A percentile compares a stretch with the other conserved stretches of the same genome.
Evolutionary conservation across 2,329 filamentous ascomycete species (phyloP).

Genomic region (Cladophialophora carrionii): DNA sequence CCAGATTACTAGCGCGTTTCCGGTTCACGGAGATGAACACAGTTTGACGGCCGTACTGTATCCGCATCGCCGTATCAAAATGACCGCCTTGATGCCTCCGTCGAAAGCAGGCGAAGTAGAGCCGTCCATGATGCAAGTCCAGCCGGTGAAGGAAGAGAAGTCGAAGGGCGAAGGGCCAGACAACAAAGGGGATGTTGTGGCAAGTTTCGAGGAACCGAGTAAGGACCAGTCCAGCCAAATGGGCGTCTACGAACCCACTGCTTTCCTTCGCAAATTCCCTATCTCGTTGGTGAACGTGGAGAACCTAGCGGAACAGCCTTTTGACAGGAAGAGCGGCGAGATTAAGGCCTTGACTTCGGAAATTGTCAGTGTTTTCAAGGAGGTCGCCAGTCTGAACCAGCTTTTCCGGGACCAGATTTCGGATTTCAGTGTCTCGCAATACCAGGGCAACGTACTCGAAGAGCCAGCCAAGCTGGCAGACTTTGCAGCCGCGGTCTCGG

Average conservation of each 20-base stretch:
- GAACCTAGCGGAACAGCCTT: conserved; percentile 84
- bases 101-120: conserved; percentile 42
- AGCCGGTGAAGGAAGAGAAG: conserved; percentile 55
- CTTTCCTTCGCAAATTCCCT: conserved; percentile 86
- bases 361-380: conserved; percentile 98
- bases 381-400: conserved; percentile 89
- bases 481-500: conserved; percentile 95
- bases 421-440: conserved; percentile 94
- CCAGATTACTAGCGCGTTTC: conserved; percentile 95
- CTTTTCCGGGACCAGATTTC: conserved; percentile 97
- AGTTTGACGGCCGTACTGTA: conserved; percentile 92
- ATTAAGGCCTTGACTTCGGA: conserved; percentile 93
- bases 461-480: conserved; percentile 95
- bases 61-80: conserved; percentile 89
- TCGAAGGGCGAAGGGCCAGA: conserved; percentile 61
- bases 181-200: conserved; percentile 90
- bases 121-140: conserved; percentile 44
- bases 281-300: conserved; percentile 96
- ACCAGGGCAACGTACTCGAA: conserved; percentile 89
- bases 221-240: conserved; percentile 62
- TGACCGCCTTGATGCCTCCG: conserved; percentile 80
- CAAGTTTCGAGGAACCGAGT: conserved; percentile 87
- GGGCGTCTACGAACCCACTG: conserved; percentile 78
- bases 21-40: conserved; percentile 80
- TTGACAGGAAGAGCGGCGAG: conserved; percentile 84